A percentile compares a stretch with the other conserved stretches of the same genome.
phyloP scores from a whole-genome alignment of 2,329 filamentous ascomycete species.

The Colletotrichum australisinense region DNA sequence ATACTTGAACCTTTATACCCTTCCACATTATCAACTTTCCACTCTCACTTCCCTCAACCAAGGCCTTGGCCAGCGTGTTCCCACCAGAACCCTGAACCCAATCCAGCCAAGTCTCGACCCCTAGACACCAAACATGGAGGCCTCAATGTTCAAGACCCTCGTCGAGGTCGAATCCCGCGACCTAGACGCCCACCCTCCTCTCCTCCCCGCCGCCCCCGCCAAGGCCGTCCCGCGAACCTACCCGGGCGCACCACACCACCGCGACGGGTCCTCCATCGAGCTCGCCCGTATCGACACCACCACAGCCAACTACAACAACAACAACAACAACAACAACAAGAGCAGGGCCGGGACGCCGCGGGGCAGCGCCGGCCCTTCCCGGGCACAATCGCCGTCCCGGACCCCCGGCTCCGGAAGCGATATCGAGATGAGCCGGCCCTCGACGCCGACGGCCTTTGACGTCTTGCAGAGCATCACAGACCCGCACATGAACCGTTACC shows the following conservation, averaged over 20 bases:
- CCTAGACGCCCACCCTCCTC: constrained; percentile 36
- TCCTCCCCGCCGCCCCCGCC: constrained; percentile 44
- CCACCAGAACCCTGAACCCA: not conserved
- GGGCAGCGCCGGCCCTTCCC: not conserved
- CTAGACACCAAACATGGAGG: constrained; percentile 44
- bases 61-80: not conserved
- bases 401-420: constrained; percentile 38
- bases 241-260: constrained; percentile 48
- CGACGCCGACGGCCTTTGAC: constrained; percentile 58
- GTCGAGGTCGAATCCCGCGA: constrained; percentile 45
- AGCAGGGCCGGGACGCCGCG: not conserved
- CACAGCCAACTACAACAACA: not conserved
- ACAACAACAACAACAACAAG: constrained; percentile 1
- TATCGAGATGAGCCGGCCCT: constrained; percentile 66
- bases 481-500: constrained; percentile 76
- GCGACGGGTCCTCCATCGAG: constrained; percentile 42
- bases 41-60: not conserved
- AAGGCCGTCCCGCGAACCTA: constrained; percentile 52
- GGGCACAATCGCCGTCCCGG: constrained; percentile 13
- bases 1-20: not conserved
- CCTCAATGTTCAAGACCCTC: constrained; percentile 46
- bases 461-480: constrained; percentile 68
- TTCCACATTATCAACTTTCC: not conserved
- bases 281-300: constrained; percentile 40
- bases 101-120: no score